Evolutionary conservation across 2,329 filamentous ascomycete species (phyloP), one percentile per base, ranked within the genome.

Genomic region (Lasiodiplodia theobromae): DNA sequence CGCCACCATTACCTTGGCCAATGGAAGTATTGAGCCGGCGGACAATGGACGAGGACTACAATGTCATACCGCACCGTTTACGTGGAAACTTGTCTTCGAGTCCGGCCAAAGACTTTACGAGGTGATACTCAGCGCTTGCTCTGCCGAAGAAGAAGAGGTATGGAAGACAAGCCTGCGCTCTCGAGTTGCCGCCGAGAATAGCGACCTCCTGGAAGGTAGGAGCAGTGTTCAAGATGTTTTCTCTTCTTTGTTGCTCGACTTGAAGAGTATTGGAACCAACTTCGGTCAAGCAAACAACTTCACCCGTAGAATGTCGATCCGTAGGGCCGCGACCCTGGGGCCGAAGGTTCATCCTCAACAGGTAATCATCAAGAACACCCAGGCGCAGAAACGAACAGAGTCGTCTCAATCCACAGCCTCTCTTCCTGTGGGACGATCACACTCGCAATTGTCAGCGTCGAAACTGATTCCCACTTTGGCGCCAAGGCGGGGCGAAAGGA

Each of bases 61-160:
- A 83, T 97, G 94, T 74, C 91, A 96, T 71, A 92, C 92, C 3
- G 92, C 92, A 0, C 89, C 92, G 0, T 92, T 92, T 77, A 96
- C 94, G 1, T 98, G 94, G 95, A 99, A 98, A 77, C 75, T 97
- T 12, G 85, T 93, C 2, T 97, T 98, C 74, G 90, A 96, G 76
- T 88, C 88, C 71, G 86, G 91, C 68, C 87, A 91, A 72, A 89
- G 92, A 69, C 83, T 95, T 66, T 95, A 92, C 76, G 95, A 98
- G 79, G 81, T 97, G 18, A 89, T 97, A 51, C 85, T 97, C 81
- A 96, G 92, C 72, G 95, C 94, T 44, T 97, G 94, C 74, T 95
- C 91, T 1, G 84, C 88, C 0, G 88, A 86, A 51, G 95, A 99
- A 77, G 93, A 96, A 74, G 82, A 87, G 56, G 88, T 91, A 73